Evolutionary conservation across 495 filamentous ascomycete species (phyloP), one percentile per base, ranked within the genome.

Genomic region (Penicillium canescens): DNA sequence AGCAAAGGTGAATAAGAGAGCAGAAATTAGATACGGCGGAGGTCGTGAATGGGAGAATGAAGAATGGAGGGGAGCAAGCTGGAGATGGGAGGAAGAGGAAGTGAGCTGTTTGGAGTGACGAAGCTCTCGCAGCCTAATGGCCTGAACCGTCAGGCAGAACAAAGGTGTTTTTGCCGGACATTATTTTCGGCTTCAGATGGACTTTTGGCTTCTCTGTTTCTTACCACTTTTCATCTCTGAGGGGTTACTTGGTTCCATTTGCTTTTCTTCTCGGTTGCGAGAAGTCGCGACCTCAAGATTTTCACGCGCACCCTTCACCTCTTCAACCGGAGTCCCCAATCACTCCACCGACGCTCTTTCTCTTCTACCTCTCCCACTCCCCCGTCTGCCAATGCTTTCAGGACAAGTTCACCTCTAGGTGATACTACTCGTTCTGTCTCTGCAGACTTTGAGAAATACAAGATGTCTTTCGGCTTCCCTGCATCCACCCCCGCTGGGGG

Each of bases 401-500:
- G 54, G 59, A 50, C 57, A 34, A 51, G 50, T 20, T 54, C 59
- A 59, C 63, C 61, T 46, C 47, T 74, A 73, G 68, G 72, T 59
- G 71, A 74, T 50, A 62, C 60, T 44, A 60, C 61, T 50, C 69
- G 65, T 66, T 61, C 75, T 50, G 54, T 77, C 52, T 72, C 73
- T 59, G 68, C 68, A 18, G 65, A 72, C 26, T 60, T 75, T 24
- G 57, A 69, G n/a, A 63, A 52, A 55, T 65, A 75, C 46, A 82
- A 68, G 59, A 93, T 92, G 88, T 83, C 89, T 10, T 91, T 91
- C 68, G 74, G 76, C 64, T 84, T 86, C 43, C 69, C 61, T 21
- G 57, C 58, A 4, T 60, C 73, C 18, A 61, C 45, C 49, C 55
- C 68, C 48, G 65, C 71, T 60, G 64, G 67, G 34, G 66, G 56